Base-by-base conservation (phyloP, 2,329 filamentous ascomycete genomes). In the Atkinsonella texensis region DNA sequence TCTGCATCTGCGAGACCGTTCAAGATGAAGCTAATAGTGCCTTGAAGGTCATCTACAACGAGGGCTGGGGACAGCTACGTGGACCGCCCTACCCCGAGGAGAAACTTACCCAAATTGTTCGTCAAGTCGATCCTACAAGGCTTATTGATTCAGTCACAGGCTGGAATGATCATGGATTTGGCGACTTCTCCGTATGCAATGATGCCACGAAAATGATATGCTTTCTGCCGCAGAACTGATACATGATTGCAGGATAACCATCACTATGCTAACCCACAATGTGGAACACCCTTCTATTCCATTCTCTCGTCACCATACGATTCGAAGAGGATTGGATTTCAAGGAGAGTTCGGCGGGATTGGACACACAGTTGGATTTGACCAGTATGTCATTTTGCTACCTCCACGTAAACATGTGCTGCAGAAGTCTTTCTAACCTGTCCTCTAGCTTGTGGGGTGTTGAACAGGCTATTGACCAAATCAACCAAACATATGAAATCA, bases 291-390 rank as follows among this genome's bases (percentile, higher is more conserved):
- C 0, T 86, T 81, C 60, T 85, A 83, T 64, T 85, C 81, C 0
- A 70, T 68, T 3, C 58, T 66, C 3, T 79, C 77, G 0, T 72
- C 68, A 5, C 81, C 76, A 1, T 80, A 75, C 59, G 83, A 83
- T 55, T 66, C 72, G 0, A 67, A 58, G 5, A 75, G 84, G 1
- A 85, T 87, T 33, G 83, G 76, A 0, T 74, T 87, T 57, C 83
- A 86, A 55, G 84, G 84, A 31, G 84, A 87, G 58, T 87, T 86
- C 52, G 84, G 83, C 3, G 84, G 84, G 0, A 74, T 86, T 12
- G 84, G 84, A 0, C 72, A 82, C 47, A 84, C 84, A 49, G 74
- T 83, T 4, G 77, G 79, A 0, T 75, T 74, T 13, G 76, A 83
- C 1, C 70, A 85, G 77, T 81, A 62, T 62, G 74, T 69, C 28